Evolutionary conservation across 192 early-diverging fungal species (phyloP).

Genomic region (Coemansia sp.): DNA sequence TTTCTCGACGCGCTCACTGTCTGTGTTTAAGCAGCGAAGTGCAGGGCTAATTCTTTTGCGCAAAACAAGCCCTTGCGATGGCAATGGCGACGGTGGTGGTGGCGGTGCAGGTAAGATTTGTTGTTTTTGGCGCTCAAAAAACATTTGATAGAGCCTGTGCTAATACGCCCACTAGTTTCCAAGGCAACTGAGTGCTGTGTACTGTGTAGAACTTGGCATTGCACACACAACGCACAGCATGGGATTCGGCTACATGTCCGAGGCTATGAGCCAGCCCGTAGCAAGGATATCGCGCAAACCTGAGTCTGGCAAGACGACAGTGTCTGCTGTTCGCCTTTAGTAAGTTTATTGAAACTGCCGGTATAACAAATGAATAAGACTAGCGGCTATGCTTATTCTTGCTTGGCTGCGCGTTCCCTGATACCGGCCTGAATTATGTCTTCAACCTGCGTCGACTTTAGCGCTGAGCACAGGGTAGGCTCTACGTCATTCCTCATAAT

Average conservation of each 20-base stretch:
- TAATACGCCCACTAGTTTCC: not conserved
- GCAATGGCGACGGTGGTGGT: not conserved
- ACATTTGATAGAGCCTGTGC: no score
- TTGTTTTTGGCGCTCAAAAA: no score
- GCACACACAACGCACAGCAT: constrained; percentile 74
- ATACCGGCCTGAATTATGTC: not conserved
- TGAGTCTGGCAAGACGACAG: not conserved
- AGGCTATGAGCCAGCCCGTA: constrained; percentile 16
- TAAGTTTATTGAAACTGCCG: not conserved
- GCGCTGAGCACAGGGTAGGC: constrained; percentile 6
- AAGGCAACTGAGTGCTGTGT: not conserved
- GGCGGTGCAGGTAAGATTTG: constrained; percentile 13
- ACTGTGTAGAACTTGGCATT: constrained; percentile 59
- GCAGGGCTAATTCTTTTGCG: constrained; percentile 31
- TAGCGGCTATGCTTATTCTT: not conserved
- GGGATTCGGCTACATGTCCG: constrained; percentile 52
- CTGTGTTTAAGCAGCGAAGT: constrained; percentile 4
- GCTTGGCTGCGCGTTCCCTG: not conserved
- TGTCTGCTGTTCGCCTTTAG: constrained; percentile 20
- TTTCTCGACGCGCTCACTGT: constrained; percentile 1
- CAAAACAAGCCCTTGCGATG: not conserved
- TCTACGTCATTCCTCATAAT: constrained; percentile 1
- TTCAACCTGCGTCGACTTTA: constrained; percentile 16
- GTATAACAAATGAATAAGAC: not conserved
- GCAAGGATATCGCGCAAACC: constrained; percentile 32